A percentile compares a stretch with the other conserved stretches of the same genome.
Evolutionary conservation across 495 filamentous ascomycete species (phyloP).

Genomic region (Neurospora cerealis): DNA sequence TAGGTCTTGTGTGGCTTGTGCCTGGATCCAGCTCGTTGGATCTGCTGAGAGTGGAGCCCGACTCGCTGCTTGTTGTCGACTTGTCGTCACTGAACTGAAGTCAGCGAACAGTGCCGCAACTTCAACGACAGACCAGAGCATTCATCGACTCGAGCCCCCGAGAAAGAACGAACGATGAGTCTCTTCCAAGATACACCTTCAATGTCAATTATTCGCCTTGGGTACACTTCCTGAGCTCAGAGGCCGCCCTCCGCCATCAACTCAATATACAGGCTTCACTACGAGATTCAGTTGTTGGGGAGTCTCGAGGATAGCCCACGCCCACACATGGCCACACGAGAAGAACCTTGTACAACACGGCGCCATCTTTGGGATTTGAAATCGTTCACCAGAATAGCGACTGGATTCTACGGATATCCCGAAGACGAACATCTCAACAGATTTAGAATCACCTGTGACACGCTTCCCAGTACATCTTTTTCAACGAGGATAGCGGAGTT

Average conservation of each 20-base stretch:
- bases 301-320: neutral
- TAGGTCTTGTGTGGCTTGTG: neutral
- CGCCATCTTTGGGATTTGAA: neutral
- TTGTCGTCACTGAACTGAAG: neutral
- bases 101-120: neutral
- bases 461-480: neutral
- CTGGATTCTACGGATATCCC: neutral
- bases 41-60: neutral
- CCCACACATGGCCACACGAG: neutral
- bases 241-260: neutral
- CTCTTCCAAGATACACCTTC: neutral
- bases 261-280: neutral
- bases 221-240: neutral
- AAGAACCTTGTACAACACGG: neutral
- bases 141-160: neutral
- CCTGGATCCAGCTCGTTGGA: neutral
- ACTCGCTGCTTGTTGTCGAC: neutral
- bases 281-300: neutral
- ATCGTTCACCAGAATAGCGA: neutral
- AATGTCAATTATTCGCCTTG: neutral
- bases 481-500: neutral
- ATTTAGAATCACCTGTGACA: neutral
- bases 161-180: neutral
- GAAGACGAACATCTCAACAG: neutral
- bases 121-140: neutral